phyloP scores from a whole-genome alignment of 2,329 filamentous ascomycete species.

The Trichoderma polysporum region DNA sequence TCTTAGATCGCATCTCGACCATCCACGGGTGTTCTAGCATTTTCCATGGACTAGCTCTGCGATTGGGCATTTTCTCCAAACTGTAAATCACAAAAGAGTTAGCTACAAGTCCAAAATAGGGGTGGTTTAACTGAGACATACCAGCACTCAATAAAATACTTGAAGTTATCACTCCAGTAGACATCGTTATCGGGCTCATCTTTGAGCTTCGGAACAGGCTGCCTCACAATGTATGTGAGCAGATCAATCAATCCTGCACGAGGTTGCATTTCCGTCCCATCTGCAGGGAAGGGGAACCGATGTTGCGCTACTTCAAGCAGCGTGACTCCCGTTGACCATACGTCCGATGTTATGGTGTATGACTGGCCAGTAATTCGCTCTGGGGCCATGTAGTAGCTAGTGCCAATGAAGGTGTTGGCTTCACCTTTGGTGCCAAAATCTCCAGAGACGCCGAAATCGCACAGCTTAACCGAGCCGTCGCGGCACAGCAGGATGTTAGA shows the following conservation, averaged over 20 bases:
- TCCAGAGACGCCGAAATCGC: conserved; percentile 96
- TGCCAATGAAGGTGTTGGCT: conserved; percentile 98
- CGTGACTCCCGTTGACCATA: conserved; percentile 96
- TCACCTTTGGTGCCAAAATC: conserved; percentile 99
- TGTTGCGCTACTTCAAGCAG: conserved; percentile 99
- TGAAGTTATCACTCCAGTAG: conserved; percentile 95
- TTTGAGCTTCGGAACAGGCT: conserved; percentile 92
- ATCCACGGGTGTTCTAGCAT: conserved; percentile 99
- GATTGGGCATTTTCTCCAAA: conserved; percentile 86
- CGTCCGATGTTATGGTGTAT: conserved; percentile 97
- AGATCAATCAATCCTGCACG: conserved; percentile 91
- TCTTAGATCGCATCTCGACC: conserved; percentile 91
- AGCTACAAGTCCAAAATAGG: conserved; percentile 21
- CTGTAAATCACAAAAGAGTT: conserved; percentile 46
- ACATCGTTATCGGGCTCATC: conserved; percentile 89
- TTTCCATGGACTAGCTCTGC: conserved; percentile 92
- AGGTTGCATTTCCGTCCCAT: conserved; percentile 93
- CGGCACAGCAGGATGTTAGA: conserved; percentile 94
- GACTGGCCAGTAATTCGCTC: conserved; percentile 96
- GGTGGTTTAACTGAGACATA: conserved; percentile 52
- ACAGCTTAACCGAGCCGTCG: conserved; percentile 92
- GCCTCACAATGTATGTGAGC: conserved; percentile 94
- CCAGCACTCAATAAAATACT: conserved; percentile 99
- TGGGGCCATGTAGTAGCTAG: conserved; percentile 98
- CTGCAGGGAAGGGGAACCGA: conserved; percentile 95